Evolutionary conservation across 2,329 filamentous ascomycete species (phyloP).

Genomic region (Bipolaris sorokiniana): DNA sequence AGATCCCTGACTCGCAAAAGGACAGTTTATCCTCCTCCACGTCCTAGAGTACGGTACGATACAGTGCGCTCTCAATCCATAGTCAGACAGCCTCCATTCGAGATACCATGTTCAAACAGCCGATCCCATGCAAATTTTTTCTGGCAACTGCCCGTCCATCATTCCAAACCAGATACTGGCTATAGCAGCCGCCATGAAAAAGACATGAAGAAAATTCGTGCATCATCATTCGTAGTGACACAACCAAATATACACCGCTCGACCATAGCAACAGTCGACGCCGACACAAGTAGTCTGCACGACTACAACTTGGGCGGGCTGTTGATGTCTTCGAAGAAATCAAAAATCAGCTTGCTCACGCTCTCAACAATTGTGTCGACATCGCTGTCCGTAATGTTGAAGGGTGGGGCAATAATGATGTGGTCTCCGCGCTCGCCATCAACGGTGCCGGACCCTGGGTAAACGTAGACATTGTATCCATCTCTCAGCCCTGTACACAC

Average conservation of each 20-base stretch:
- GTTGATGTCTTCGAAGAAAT: conserved; percentile 48
- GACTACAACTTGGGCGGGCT: conserved; percentile 3
- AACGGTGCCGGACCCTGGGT: conserved; percentile 67
- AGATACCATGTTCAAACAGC: conserved; percentile 12
- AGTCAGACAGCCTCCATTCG: background rate
- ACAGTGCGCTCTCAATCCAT: background rate
- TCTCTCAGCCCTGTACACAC: conserved; percentile 46
- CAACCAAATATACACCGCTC: background rate
- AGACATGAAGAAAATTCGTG: conserved; percentile 1
- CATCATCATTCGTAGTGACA: background rate
- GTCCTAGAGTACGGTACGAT: no score
- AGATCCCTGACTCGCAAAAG: no score
- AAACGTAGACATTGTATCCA: conserved; percentile 63
- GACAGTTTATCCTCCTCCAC: no score
- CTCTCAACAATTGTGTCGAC: conserved; percentile 62
- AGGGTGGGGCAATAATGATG: conserved; percentile 72
- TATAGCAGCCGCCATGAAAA: conserved; percentile 1
- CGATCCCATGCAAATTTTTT: conserved; percentile 11
- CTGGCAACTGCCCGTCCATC: background rate
- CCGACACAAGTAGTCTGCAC: background rate
- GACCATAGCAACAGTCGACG: background rate
- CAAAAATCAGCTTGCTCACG: conserved; percentile 59
- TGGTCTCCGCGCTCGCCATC: conserved; percentile 70
- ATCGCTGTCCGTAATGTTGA: conserved; percentile 65
- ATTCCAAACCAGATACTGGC: background rate